Evolutionary conservation across 208 protist species (phyloP).

Genomic region (Phytomonas sp.): DNA sequence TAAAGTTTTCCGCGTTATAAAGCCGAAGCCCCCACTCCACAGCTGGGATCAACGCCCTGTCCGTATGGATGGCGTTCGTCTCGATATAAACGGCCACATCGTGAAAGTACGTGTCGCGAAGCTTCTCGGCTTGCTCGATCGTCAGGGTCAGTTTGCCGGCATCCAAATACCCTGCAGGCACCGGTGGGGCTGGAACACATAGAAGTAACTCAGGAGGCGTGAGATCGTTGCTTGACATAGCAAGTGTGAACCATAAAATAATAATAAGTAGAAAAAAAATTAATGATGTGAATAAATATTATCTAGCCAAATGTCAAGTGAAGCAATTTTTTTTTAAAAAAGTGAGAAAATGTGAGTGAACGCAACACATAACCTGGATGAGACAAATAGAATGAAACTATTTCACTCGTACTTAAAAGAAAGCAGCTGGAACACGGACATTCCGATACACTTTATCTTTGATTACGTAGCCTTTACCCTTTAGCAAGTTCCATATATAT

Average conservation of each 20-base stretch:
- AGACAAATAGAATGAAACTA: too few species aligned
- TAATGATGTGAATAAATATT: not conserved
- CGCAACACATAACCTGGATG: too few species aligned
- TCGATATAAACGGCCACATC: conserved; percentile 38
- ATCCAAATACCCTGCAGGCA: conserved; percentile 25
- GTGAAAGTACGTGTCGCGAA: conserved; percentile 28
- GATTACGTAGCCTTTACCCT: too few species aligned
- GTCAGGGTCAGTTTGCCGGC: conserved; percentile 32
- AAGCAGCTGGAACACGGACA: too few species aligned
- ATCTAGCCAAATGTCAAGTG: not conserved
- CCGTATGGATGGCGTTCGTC: conserved; percentile 7
- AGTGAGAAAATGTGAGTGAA: conserved; percentile 5
- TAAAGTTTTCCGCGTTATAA: conserved; percentile 86
- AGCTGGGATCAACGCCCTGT: conserved; percentile 43
- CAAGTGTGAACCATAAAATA: conserved; percentile 1
- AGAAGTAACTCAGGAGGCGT: conserved; percentile 30
- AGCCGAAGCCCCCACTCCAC: conserved; percentile 69
- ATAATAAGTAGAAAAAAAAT: conserved; percentile 6
- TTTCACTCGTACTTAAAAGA: too few species aligned
- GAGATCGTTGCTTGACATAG: conserved; percentile 6
- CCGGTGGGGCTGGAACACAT: conserved; percentile 35
- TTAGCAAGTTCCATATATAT: too few species aligned
- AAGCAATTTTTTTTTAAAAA: conserved; percentile 4
- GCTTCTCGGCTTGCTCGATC: conserved; percentile 26
- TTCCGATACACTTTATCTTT: too few species aligned